These are phyloP conservation scores for Trichophyton mentagrophytes DNA, from an alignment of 2,329 filamentous ascomycete genomes.

Conservation along the genomic window DNA sequence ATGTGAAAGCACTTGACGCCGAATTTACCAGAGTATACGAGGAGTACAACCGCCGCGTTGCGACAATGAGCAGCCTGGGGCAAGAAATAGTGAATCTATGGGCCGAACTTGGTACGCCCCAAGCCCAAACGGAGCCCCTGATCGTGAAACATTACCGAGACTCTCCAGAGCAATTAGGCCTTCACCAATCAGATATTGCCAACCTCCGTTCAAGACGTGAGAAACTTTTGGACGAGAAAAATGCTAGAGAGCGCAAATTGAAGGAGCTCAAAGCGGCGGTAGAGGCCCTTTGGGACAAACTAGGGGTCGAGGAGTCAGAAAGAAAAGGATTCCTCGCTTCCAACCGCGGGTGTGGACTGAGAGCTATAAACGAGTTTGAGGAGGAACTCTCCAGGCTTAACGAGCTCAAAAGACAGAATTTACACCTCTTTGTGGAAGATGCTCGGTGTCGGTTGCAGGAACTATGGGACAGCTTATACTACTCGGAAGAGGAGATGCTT, in stretches of 20 bases:
- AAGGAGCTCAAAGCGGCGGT: slow-evolving; percentile 64
- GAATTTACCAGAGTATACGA: slow-evolving; percentile 95
- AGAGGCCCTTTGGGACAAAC: slow-evolving; percentile 78
- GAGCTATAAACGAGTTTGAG: slow-evolving; percentile 91
- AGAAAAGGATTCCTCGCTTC: slow-evolving; percentile 72
- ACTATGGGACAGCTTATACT: slow-evolving; percentile 87
- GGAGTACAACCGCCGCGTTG: slow-evolving; percentile 77
- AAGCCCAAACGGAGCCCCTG: slow-evolving; percentile 74
- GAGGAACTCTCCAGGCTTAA: slow-evolving; percentile 77
- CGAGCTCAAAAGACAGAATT: slow-evolving; percentile 86
- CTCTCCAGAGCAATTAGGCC: slow-evolving; percentile 80
- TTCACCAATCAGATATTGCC: slow-evolving; percentile 74
- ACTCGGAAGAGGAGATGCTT: slow-evolving; percentile 96
- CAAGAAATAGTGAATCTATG: slow-evolving; percentile 88
- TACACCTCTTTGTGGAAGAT: slow-evolving; percentile 93
- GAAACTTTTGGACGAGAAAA: slow-evolving; percentile 79
- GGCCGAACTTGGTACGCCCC: slow-evolving; percentile 88
- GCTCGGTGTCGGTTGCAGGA: slow-evolving; percentile 81
- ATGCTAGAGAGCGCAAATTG: slow-evolving; percentile 62
- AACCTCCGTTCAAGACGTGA: slow-evolving; percentile 63
- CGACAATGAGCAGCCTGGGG: slow-evolving; percentile 57
- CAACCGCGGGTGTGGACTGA: slow-evolving; percentile 80
- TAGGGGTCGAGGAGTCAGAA: slow-evolving; percentile 70
- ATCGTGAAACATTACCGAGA: slow-evolving; percentile 87
- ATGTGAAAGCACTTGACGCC: slow-evolving; percentile 71